Percentiles rank a stretch among this genome's conserved stretches.
Conservation (phyloP, 495 filamentous ascomycete species). For the Penicillium longicatenatum region DNA sequence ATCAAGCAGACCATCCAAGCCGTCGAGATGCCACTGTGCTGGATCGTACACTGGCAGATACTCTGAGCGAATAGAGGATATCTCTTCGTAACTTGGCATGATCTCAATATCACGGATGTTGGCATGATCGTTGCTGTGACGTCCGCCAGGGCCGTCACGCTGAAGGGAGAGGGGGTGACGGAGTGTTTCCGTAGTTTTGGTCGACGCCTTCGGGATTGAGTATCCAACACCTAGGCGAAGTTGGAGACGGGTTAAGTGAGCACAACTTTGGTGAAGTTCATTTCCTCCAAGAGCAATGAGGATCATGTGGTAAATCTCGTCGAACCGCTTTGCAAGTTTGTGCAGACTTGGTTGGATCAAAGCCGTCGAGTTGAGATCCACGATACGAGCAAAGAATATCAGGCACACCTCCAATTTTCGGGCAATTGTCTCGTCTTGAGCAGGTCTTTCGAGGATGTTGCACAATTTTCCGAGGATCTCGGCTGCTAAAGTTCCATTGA, state of each 20-base stretch:
- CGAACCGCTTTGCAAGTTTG: conserved; percentile 9
- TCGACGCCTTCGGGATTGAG: background rate
- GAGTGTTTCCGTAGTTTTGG: too few relatives aligned
- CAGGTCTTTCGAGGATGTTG: background rate
- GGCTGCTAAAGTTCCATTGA: background rate
- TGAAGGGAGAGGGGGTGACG: background rate
- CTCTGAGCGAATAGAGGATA: conserved; percentile 50
- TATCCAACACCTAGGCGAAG: background rate
- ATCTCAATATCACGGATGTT: conserved; percentile 63
- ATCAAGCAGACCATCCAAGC: conserved; percentile 64
- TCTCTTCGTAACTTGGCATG: conserved; percentile 64
- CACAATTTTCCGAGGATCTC: background rate
- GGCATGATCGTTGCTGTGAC: conserved; percentile 67
- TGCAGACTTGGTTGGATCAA: conserved; percentile 16
- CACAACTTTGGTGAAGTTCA: background rate
- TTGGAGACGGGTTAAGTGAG: background rate
- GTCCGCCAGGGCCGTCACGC: conserved; percentile 23
- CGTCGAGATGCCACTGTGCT: conserved; percentile 54
- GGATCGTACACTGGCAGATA: conserved; percentile 62
- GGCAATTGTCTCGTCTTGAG: background rate
- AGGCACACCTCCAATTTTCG: conserved; percentile 10
- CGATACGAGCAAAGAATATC: conserved; percentile 14
- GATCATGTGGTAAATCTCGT: background rate
- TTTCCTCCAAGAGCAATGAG: background rate
- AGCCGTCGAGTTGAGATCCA: conserved; percentile 23